Base-by-base conservation (phyloP, 345 rosid species). In the Raphanus sativus region DNA sequence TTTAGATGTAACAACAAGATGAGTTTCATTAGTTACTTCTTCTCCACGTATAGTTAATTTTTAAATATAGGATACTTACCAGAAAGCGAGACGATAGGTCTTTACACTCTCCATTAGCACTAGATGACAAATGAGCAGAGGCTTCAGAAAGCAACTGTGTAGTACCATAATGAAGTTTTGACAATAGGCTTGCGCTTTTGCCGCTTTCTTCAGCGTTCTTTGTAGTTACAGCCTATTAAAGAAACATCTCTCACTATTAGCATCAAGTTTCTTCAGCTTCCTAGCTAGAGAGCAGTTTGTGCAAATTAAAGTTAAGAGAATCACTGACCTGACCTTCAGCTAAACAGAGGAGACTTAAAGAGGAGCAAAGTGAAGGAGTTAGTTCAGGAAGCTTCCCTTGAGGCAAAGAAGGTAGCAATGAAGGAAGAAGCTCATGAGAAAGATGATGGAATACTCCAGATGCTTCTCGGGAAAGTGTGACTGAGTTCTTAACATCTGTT, bases 311-410 rank as follows among this genome's bases (percentile, higher is more conserved):
- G 65, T 61, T 29, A 28, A 32, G 33, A 25, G 16, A 10, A 67
- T 56, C 34, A 65, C 86, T 75, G 45, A 21, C 62, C 94, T 92
- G 97, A 16, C 94, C 96, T 73, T 92, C 92, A 62, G 97, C 96
- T 86, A 92, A 82, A 77, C 94, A 92, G 75, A 92, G 24, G 48
- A 86, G 87, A 67, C 85, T 86, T 82, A 90, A 82, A 28, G 86
- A 83, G 83, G 81, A 45, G 78, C 83, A 83, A 67, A 90, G 77
- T 30, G 82, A 83, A 50, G 86, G 65, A 25, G 85, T 83, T 78
- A 89, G 86, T 67, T 92, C 97, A 0, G 86, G 89, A 38, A 90
- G 86, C 85, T 81, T 86, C 72, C 86, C 87, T 50, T 68, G 80
- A 54, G 86, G 76, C 30, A 70, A 62, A 28, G 75, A 56, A 62